Evolutionary conservation across 106 monocot genomes (phyloP), one percentile per base, ranked within the genome.

Genomic region (Dendrobium chrysotoxum): DNA sequence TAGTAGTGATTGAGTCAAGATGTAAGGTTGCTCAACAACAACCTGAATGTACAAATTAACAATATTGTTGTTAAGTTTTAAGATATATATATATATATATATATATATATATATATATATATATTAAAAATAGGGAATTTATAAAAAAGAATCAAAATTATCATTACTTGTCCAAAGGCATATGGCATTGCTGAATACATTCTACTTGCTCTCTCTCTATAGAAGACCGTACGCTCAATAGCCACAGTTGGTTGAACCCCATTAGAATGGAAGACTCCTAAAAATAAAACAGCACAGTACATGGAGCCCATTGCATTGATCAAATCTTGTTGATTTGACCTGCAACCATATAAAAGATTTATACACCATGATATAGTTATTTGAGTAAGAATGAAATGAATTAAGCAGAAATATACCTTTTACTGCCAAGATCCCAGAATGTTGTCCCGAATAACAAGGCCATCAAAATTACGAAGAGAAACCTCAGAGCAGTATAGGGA

Each of bases 101-200:
- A 13, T n/a, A 67, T 35, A 67, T 2, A 31, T n/a, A n/a, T 65
- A 4, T 23, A 26, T 23, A 26, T n/a, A 26, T 16, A 4, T 30
- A 7, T 44, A 15, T 15, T 25, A 8, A 23, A 4, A 47, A 4
- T 26, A 18, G 7, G 2, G 11, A 9, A 0, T 6, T 44, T 42
- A 42, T 42, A 42, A 8, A 42, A 42, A 44, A 44, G 9, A 44
- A 44, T 44, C 9, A 44, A 44, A 44, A 44, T 9, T 44, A 44
- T 44, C 6, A 44, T 55, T 80, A 90, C 92, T 84, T 93, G 90
- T 54, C 86, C 85, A 61, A 93, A 55, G 77, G 93, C 93, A 79
- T 93, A 93, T 5, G 90, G 86, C 28, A 93, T 35, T 0, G 88
- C 88, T 54, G 90, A 87, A 80, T 92, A 92, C 92, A 92, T 90